Evolutionary conservation across 1,284 basidiomycete species (phyloP).

Genomic region (Trichosporon ovoides): DNA sequence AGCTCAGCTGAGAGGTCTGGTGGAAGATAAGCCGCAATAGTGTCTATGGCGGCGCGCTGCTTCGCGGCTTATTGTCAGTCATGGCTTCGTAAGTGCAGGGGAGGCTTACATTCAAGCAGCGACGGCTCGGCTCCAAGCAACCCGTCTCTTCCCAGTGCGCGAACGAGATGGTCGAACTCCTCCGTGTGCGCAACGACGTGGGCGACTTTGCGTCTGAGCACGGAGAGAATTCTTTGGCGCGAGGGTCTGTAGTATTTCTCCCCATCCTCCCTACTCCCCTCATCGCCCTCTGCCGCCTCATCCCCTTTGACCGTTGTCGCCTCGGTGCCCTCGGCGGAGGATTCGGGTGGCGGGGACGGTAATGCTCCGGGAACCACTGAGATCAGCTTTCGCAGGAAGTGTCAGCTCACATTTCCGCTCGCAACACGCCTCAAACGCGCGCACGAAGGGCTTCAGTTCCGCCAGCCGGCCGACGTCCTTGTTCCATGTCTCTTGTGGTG

Average conservation of each 20-base stretch:
- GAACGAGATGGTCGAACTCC: constrained; percentile 41
- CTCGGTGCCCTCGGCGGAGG: constrained; percentile 5
- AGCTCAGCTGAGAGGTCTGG: constrained; percentile 15
- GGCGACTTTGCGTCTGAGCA: constrained; percentile 34
- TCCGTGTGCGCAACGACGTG: constrained; percentile 29
- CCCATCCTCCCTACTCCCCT: not conserved
- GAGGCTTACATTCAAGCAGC: constrained; percentile 27
- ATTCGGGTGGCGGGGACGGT: constrained; percentile 27
- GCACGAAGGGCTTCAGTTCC: constrained; percentile 24
- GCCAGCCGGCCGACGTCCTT: constrained; percentile 31
- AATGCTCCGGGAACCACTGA: constrained; percentile 27
- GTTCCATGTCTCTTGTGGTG: constrained; percentile 21
- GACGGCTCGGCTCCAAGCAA: constrained; percentile 22
- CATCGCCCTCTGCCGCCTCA: not conserved
- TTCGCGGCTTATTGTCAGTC: constrained; percentile 29
- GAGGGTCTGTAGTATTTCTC: constrained; percentile 38
- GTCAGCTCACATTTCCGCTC: constrained; percentile 35
- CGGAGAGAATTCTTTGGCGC: constrained; percentile 17
- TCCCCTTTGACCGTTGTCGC: not conserved
- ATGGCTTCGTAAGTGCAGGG: not conserved
- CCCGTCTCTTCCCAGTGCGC: constrained; percentile 34
- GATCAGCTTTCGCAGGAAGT: not conserved
- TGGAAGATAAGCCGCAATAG: constrained; percentile 34
- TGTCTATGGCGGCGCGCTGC: constrained; percentile 29
- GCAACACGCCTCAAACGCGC: constrained; percentile 38